These are phyloP conservation scores for Penicillium sp. DNA, from an alignment of 2,329 filamentous ascomycete species.

Conservation along the genomic window DNA sequence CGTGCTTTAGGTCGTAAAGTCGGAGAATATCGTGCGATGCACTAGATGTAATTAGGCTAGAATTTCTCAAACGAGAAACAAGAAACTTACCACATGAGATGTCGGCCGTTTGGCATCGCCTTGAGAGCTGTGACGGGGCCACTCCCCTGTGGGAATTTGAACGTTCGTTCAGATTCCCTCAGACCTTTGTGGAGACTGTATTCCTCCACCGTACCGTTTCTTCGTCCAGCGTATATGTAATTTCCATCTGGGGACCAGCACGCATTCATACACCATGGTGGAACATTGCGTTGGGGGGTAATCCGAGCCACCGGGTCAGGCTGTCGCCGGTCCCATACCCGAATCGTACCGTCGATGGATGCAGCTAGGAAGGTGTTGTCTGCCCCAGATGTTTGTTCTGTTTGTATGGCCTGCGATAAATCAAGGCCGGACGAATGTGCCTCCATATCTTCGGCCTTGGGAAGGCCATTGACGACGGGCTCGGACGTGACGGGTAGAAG, in stretches of 20 bases:
- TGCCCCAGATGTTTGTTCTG: conserved; percentile 53
- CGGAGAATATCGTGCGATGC: conserved; percentile 92
- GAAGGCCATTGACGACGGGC: conserved; percentile 42
- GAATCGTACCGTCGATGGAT: conserved; percentile 51
- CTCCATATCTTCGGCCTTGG: conserved; percentile 45
- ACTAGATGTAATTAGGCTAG: conserved; percentile 46
- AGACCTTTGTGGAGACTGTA: conserved; percentile 82
- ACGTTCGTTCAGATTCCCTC: conserved; percentile 72
- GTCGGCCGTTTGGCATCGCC: conserved; percentile 88
- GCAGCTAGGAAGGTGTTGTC: conserved; percentile 85
- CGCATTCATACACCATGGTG: conserved; percentile 96
- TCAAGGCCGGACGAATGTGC: conserved; percentile 27
- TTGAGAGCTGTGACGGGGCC: conserved; percentile 85
- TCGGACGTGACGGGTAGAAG: conserved; percentile 30
- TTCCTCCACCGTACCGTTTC: conserved; percentile 93
- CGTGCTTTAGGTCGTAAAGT: conserved; percentile 80
- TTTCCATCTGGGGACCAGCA: conserved; percentile 97
- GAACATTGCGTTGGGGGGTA: conserved; percentile 66
- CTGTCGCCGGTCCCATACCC: conserved; percentile 60
- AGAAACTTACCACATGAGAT: conserved; percentile 73
- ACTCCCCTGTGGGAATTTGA: conserved; percentile 87
- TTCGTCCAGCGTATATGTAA: conserved; percentile 85
- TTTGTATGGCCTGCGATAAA: conserved; percentile 25
- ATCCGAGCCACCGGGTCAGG: conserved; percentile 78
- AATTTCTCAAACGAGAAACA: too few species aligned